Conservation (phyloP, 176 grass and related monocot genomes). For the Avena sativa region DNA sequence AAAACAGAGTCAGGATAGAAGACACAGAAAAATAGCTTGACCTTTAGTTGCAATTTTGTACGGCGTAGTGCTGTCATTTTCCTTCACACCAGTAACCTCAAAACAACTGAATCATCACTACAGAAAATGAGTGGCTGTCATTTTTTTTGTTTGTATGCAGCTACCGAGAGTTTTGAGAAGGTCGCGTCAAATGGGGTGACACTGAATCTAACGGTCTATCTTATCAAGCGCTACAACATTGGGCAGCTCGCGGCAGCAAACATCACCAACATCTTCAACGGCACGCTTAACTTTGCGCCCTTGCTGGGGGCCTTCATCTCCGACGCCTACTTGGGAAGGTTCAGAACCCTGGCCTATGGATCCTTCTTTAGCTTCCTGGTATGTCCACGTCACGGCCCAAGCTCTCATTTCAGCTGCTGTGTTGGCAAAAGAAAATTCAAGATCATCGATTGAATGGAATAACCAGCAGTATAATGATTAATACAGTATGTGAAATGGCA, state of each 20-base stretch:
- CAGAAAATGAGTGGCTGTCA: not conserved
- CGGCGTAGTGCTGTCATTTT: not conserved
- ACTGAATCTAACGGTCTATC: conserved; percentile 57
- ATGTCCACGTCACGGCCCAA: conserved; percentile 3
- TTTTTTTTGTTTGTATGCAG: conserved; percentile 23
- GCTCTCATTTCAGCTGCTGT: conserved; percentile 35
- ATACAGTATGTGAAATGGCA: conserved; percentile 5
- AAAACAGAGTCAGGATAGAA: not conserved
- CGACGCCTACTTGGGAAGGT: conserved; percentile 56
- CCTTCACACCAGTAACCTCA: not conserved
- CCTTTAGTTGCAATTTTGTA: not conserved
- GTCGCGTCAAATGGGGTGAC: conserved; percentile 46
- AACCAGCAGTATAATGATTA: not conserved
- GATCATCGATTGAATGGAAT: conserved; percentile 9
- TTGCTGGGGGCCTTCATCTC: conserved; percentile 54
- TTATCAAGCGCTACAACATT: conserved; percentile 46
- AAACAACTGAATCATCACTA: not conserved
- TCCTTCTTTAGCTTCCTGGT: conserved; percentile 49
- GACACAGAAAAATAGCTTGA: not conserved
- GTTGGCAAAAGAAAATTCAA: conserved; percentile 6
- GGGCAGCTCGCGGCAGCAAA: conserved; percentile 47
- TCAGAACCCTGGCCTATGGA: conserved; percentile 49
- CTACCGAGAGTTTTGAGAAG: conserved; percentile 56
- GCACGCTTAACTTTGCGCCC: conserved; percentile 51
- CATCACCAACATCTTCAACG: conserved; percentile 54